phyloP scores from a whole-genome alignment of 2,329 filamentous ascomycete species.

The Fusarium chaquense region DNA sequence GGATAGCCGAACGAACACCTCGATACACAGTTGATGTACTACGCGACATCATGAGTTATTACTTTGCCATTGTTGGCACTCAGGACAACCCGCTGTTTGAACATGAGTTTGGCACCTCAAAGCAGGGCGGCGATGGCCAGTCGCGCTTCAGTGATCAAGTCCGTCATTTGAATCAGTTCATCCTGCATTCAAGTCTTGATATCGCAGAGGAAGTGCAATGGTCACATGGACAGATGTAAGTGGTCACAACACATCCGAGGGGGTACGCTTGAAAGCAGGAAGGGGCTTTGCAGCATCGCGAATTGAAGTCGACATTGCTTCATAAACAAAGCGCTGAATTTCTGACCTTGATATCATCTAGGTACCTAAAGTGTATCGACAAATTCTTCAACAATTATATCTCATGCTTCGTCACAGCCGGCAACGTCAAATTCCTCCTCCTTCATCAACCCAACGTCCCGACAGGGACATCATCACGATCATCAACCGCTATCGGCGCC shows the following conservation, averaged over 20 bases:
- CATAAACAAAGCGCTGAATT: background rate
- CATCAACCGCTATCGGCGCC: slow-evolving; percentile 78
- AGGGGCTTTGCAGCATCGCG: slow-evolving; percentile 5
- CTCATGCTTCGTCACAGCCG: slow-evolving; percentile 92
- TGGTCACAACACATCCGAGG: slow-evolving; percentile 8
- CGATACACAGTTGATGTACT: slow-evolving; percentile 45
- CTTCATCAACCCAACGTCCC: slow-evolving; percentile 80
- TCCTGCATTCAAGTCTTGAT: slow-evolving; percentile 92
- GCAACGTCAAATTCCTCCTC: slow-evolving; percentile 93
- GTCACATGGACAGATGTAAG: slow-evolving; percentile 84
- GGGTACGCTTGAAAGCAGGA: background rate
- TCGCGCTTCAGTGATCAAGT: slow-evolving; percentile 90
- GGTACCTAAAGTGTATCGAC: slow-evolving; percentile 97
- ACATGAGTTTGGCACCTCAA: slow-evolving; percentile 96
- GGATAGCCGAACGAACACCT: background rate
- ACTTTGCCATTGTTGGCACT: slow-evolving; percentile 96
- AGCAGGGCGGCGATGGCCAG: slow-evolving; percentile 92
- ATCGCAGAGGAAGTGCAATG: slow-evolving; percentile 97
- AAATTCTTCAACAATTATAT: slow-evolving; percentile 97
- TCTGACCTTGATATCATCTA: slow-evolving; percentile 52
- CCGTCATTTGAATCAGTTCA: slow-evolving; percentile 96
- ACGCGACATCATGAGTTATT: slow-evolving; percentile 84
- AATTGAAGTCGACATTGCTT: background rate
- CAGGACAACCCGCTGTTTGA: slow-evolving; percentile 97
- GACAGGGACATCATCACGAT: slow-evolving; percentile 61